These are phyloP conservation scores for Coemansia sp. DNA, from an alignment of 192 early-diverging fungal species.

Conservation along the genomic window DNA sequence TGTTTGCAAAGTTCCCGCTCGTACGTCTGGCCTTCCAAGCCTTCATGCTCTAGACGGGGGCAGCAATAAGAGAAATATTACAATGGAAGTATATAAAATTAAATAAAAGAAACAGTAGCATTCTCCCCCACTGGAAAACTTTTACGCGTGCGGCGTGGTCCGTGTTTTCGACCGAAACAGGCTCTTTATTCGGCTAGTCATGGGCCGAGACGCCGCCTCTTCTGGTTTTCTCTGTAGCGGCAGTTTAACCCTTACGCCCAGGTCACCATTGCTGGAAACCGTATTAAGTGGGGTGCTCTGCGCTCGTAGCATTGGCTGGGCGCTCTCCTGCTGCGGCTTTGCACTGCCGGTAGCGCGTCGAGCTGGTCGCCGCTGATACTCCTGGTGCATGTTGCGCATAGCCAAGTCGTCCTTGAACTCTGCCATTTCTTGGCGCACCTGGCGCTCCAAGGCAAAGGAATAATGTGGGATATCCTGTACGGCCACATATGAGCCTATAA, in stretches of 20 bases:
- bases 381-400: conserved; percentile 29
- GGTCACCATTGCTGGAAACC: background rate
- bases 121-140: background rate
- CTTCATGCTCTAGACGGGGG: conserved; percentile 32
- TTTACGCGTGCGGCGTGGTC: conserved; percentile 12
- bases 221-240: conserved; percentile 15
- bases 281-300: conserved; percentile 14
- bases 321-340: background rate
- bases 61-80: background rate
- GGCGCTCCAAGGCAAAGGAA: conserved; percentile 32
- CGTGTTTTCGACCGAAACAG: conserved; percentile 40
- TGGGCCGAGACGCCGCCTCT: conserved; percentile 13
- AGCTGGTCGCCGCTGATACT: conserved; percentile 40
- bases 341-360: no score
- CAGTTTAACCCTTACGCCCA: conserved; percentile 22
- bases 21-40: conserved; percentile 39
- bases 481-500: conserved; percentile 27
- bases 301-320: conserved; percentile 9
- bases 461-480: conserved; percentile 45
- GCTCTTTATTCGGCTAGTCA: conserved; percentile 30
- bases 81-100: conserved; percentile 1
- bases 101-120: background rate
- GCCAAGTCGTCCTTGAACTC: conserved; percentile 35
- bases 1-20: conserved; percentile 43
- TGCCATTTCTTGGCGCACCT: conserved; percentile 26